Percentiles rank a stretch among this genome's conserved stretches.
phyloP scores from a whole-genome alignment of 352 stramenopile genomes.

The Elongisporangium senticosum region DNA sequence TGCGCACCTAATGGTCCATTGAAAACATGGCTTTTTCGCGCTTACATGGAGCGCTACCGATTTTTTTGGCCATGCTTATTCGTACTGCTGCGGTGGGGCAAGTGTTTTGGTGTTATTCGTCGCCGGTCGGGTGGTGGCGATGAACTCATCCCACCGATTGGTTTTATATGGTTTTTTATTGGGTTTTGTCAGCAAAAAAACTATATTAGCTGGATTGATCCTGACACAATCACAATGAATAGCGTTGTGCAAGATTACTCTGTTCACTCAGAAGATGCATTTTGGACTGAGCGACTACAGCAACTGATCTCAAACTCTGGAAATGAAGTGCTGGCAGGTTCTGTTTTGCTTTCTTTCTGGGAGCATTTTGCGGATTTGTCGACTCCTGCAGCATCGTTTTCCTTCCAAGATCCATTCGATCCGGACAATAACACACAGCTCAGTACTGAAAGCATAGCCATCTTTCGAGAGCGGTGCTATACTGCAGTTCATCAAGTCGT shows the following conservation, averaged over 20 bases:
- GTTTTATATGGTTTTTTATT: slow-evolving; percentile 74
- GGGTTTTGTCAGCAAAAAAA: slow-evolving; percentile 48
- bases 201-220: slow-evolving; percentile 38
- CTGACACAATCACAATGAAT: slow-evolving; percentile 23
- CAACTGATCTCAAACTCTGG: slow-evolving; percentile 21
- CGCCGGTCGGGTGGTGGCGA: slow-evolving; percentile 40
- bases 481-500: slow-evolving; percentile 59
- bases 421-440: slow-evolving; percentile 60
- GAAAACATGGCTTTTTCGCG: slow-evolving; percentile 68
- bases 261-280: slow-evolving; percentile 52
- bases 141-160: slow-evolving; percentile 54
- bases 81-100: slow-evolving; percentile 73
- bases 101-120: slow-evolving; percentile 58
- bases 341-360: slow-evolving; percentile 59
- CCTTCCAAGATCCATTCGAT: slow-evolving; percentile 57
- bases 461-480: slow-evolving; percentile 60
- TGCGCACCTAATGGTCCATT: slow-evolving; percentile 44
- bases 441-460: slow-evolving; percentile 24
- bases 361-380: slow-evolving; percentile 44
- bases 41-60: slow-evolving; percentile 54
- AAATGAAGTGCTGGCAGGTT: slow-evolving; percentile 25
- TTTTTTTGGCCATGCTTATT: slow-evolving; percentile 77
- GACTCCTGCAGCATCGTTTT: slow-evolving; percentile 38
- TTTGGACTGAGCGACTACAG: slow-evolving; percentile 54
- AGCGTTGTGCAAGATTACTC: slow-evolving; percentile 32